These are phyloP conservation scores for Saturnispora mendoncae DNA, from an alignment of 805 yeast genomes.

Conservation along the genomic window DNA sequence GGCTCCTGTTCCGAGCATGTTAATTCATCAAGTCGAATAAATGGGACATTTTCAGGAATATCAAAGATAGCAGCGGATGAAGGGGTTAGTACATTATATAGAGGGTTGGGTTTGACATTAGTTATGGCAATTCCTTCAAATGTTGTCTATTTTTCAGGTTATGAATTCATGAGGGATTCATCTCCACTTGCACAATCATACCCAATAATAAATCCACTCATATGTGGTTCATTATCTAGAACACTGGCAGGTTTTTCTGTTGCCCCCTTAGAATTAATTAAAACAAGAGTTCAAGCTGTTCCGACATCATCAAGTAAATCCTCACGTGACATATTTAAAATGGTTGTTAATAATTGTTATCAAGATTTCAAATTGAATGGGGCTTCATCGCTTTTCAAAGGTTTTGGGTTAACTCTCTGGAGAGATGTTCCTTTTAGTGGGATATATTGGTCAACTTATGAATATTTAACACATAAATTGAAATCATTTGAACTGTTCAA, in stretches of 20 bases:
- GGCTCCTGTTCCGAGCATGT: constrained; percentile 34
- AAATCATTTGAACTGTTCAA: constrained; percentile 22
- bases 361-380: constrained; percentile 50
- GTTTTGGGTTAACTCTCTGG: constrained; percentile 84
- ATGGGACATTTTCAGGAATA: constrained; percentile 72
- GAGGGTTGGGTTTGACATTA: constrained; percentile 78
- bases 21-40: constrained; percentile 27
- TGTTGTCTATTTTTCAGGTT: constrained; percentile 88
- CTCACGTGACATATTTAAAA: constrained; percentile 40
- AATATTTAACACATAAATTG: constrained; percentile 32
- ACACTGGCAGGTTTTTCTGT: constrained; percentile 73
- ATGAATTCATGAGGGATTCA: constrained; percentile 75
- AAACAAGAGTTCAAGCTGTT: constrained; percentile 86
- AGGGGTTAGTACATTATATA: constrained; percentile 73
- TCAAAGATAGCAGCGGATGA: constrained; percentile 57
- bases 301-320: constrained; percentile 34
- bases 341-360: constrained; percentile 26
- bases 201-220: constrained; percentile 53
- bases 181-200: constrained; percentile 40
- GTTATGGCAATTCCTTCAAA: constrained; percentile 90
- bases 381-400: constrained; percentile 60
- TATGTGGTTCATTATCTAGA: constrained; percentile 83
- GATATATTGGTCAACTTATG: constrained; percentile 88
- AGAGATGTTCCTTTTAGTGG: constrained; percentile 97
- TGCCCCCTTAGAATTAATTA: constrained; percentile 79